These are phyloP conservation scores for Gymnopilus dilepis DNA, from an alignment of 768 basidiomycete genomes.

Conservation along the genomic window DNA sequence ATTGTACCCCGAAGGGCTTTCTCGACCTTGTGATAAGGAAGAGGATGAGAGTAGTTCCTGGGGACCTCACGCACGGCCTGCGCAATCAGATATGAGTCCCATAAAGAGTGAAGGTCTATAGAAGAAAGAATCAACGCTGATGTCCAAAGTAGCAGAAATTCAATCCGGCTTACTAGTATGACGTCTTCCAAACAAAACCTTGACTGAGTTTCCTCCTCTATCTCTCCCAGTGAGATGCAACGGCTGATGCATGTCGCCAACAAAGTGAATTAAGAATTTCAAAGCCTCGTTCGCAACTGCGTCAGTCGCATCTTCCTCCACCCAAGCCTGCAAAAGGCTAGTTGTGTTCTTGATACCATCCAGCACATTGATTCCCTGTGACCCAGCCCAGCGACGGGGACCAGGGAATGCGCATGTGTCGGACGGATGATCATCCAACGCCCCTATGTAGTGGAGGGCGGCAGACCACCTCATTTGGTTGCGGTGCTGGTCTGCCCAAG, in stretches of 20 bases:
- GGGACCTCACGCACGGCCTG: slow-evolving; percentile 78
- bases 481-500: slow-evolving; percentile 86
- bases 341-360: slow-evolving; percentile 82
- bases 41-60: slow-evolving; percentile 75
- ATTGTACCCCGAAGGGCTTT: slow-evolving; percentile 73
- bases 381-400: slow-evolving; percentile 70
- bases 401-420: slow-evolving; percentile 82
- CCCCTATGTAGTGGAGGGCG: slow-evolving; percentile 77
- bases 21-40: slow-evolving; percentile 74
- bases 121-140: slow-evolving; percentile 1
- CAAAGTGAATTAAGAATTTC: slow-evolving; percentile 91
- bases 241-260: slow-evolving; percentile 95
- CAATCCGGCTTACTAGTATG: slow-evolving; percentile 60
- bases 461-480: slow-evolving; percentile 73
- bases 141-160: not conserved
- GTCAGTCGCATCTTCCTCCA: slow-evolving; percentile 33
- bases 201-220: slow-evolving; percentile 84
- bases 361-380: slow-evolving; percentile 65
- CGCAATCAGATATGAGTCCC: slow-evolving; percentile 85
- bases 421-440: slow-evolving; percentile 77
- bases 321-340: slow-evolving; percentile 57
- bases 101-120: slow-evolving; percentile 81
- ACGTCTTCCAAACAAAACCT: slow-evolving; percentile 75
- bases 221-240: slow-evolving; percentile 89
- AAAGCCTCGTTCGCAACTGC: slow-evolving; percentile 74